These are phyloP conservation scores for Plasmodium sp. DNA, from an alignment of 169 alveolate species.

Conservation along the genomic window DNA sequence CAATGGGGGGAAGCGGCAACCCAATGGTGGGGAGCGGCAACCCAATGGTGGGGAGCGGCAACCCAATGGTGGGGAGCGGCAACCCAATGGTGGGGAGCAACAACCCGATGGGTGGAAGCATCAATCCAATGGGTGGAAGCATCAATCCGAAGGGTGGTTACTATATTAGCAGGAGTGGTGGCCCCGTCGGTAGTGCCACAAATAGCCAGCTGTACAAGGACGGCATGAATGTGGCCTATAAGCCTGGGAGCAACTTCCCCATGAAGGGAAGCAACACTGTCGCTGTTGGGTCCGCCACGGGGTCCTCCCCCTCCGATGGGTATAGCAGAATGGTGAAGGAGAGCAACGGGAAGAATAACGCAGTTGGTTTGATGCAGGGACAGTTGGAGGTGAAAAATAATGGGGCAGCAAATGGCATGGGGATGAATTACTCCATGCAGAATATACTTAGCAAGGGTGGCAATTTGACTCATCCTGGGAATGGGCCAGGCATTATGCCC, in stretches of 20 bases:
- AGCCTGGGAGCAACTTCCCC: neutral
- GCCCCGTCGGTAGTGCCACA: neutral
- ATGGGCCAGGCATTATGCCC: neutral
- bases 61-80: no score
- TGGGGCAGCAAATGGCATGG: neutral
- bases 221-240: neutral
- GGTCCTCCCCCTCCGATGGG: neutral
- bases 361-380: neutral
- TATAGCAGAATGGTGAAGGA: neutral
- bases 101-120: neutral
- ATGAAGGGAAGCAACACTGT: neutral
- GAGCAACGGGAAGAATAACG: neutral
- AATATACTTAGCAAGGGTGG: neutral
- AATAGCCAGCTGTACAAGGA: neutral
- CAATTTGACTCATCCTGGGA: neutral
- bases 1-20: neutral
- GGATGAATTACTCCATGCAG: neutral
- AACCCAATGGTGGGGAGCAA: no score
- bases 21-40: no score
- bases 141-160: neutral
- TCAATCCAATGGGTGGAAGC: neutral
- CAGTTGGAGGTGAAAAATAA: neutral
- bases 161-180: neutral
- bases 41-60: neutral
- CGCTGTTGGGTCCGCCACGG: neutral